Evolutionary conservation across 2,329 filamentous ascomycete genomes (phyloP).

Genomic region (Tolypocladium ovalisporum): DNA sequence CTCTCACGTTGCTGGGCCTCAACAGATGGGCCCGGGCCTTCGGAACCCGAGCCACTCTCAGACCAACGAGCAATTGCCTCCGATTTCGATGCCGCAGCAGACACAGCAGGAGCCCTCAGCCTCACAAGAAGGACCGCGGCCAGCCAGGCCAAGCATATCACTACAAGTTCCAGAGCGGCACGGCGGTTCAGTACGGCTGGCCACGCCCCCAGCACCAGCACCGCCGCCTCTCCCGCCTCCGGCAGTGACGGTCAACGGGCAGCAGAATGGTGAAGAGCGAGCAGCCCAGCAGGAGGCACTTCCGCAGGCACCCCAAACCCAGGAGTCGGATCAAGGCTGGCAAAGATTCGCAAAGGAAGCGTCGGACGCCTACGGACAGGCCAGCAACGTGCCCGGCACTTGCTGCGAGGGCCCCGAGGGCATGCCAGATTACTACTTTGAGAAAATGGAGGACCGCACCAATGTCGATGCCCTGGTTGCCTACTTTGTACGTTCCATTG

Average conservation of each 20-base stretch:
- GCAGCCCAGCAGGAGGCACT: conserved; percentile 1
- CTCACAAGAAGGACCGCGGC: conserved; percentile 11
- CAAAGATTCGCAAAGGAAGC: conserved; percentile 11
- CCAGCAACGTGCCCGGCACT: conserved; percentile 1
- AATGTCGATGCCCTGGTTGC: conserved; percentile 47
- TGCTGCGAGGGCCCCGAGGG: conserved; percentile 5
- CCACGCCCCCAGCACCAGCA: conserved; percentile 39
- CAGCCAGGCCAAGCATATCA: conserved; percentile 26
- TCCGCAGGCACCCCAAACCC: not conserved
- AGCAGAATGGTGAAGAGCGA: not conserved
- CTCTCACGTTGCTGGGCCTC: conserved; percentile 12
- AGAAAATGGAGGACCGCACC: conserved; percentile 32
- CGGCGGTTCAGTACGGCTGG: conserved; percentile 49
- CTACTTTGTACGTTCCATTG: conserved; percentile 39
- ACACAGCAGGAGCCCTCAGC: conserved; percentile 5
- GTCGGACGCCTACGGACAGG: conserved; percentile 8
- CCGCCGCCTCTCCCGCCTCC: conserved; percentile 27
- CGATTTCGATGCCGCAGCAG: not conserved
- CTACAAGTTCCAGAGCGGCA: conserved; percentile 37
- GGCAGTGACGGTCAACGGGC: conserved; percentile 40
- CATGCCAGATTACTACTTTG: conserved; percentile 21
- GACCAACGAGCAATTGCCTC: not conserved
- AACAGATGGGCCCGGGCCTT: not conserved
- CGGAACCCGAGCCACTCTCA: not conserved
- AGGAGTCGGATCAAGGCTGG: conserved; percentile 3